Percentiles rank a stretch among this genome's conserved stretches.
phyloP scores from a whole-genome alignment of 2,329 filamentous ascomycete genomes.

The Fusarium guadeloupense region DNA sequence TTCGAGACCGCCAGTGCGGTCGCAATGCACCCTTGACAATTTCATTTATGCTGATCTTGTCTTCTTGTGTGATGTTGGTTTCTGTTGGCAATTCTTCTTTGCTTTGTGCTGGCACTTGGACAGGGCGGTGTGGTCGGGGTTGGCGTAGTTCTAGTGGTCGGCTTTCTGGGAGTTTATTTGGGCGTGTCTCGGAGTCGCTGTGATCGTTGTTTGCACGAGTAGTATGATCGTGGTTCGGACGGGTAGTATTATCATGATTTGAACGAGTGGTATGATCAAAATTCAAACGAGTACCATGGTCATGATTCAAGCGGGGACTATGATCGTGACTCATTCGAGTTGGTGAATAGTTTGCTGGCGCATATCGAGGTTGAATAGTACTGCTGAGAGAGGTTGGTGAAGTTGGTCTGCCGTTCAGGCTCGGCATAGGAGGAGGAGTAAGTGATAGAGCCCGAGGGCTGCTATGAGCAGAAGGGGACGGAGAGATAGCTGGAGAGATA shows the following conservation, averaged over 20 bases:
- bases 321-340: constrained; percentile 25
- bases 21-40: constrained; percentile 87
- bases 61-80: constrained; percentile 74
- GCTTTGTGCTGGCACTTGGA: constrained; percentile 56
- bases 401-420: constrained; percentile 62
- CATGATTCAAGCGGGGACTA: background rate
- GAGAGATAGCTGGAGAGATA: constrained; percentile 72
- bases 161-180: constrained; percentile 39
- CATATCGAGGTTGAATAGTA: constrained; percentile 76
- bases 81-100: constrained; percentile 75
- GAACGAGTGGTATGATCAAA: background rate
- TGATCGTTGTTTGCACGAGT: constrained; percentile 32
- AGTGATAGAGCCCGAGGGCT: constrained; percentile 73
- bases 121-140: constrained; percentile 60
- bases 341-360: constrained; percentile 78
- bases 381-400: constrained; percentile 76
- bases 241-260: constrained; percentile 14
- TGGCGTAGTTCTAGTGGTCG: constrained; percentile 61
- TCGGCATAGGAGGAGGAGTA: constrained; percentile 73
- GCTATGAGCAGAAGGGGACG: constrained; percentile 69
- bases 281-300: background rate
- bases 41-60: constrained; percentile 87
- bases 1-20: constrained; percentile 81
- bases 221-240: constrained; percentile 62
- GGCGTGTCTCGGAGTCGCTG: constrained; percentile 36